phyloP scores from a whole-genome alignment of 2,329 filamentous ascomycete genomes.

The Colletotrichum graminicola region DNA sequence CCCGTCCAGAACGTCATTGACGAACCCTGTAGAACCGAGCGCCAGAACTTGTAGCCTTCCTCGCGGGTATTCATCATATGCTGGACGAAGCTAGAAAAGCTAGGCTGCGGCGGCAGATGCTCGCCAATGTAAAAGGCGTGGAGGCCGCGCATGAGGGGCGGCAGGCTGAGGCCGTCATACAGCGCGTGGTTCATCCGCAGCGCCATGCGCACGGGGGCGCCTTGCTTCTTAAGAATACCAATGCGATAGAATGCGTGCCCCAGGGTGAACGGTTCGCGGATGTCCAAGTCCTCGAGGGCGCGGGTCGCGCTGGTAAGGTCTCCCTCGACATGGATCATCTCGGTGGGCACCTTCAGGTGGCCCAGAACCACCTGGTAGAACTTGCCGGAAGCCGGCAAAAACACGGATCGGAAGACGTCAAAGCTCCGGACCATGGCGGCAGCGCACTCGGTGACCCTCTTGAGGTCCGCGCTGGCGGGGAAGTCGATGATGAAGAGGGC shows the following conservation, averaged over 20 bases:
- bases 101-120: constrained; percentile 28
- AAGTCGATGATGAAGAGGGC: constrained; percentile 34
- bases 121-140: constrained; percentile 40
- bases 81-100: constrained; percentile 43
- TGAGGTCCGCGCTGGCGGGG: constrained; percentile 9
- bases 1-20: constrained; percentile 24
- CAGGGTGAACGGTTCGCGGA: constrained; percentile 14
- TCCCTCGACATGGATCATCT: constrained; percentile 19
- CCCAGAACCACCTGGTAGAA: constrained; percentile 36
- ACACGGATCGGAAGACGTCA: constrained; percentile 41
- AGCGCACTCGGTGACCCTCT: neutral
- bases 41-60: constrained; percentile 36
- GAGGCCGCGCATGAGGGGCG: constrained; percentile 41
- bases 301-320: neutral
- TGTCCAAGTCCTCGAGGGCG: constrained; percentile 9
- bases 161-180: constrained; percentile 45
- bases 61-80: constrained; percentile 26
- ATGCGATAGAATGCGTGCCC: constrained; percentile 27
- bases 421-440: constrained; percentile 33
- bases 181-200: constrained; percentile 44
- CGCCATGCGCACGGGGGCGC: constrained; percentile 33
- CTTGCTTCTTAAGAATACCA: constrained; percentile 31
- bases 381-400: constrained; percentile 16
- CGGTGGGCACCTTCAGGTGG: constrained; percentile 24
- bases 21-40: constrained; percentile 18